Base-by-base conservation (phyloP, 2,329 filamentous ascomycete genomes). In the Sclerotinia borealis region DNA sequence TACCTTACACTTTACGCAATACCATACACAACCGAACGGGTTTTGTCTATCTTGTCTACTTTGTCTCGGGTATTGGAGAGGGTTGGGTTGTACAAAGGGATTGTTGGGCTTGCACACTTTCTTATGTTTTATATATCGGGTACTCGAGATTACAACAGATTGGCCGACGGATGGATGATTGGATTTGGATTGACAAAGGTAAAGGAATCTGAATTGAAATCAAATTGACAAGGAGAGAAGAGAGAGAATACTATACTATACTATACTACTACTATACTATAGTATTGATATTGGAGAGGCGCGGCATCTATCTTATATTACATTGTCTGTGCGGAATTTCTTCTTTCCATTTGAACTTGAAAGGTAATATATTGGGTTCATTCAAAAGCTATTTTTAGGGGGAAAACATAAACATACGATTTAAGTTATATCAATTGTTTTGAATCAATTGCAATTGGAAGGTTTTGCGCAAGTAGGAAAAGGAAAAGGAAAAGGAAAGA, bases 281-380 rank as follows among this genome's bases (percentile, higher is more conserved):
- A 41, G 25, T 10, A 41, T 55, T 55, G 22, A 17, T 29, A 19
- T 41, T 8, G 15, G 10, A n/a, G 8, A 41, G 25, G 15, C 25
- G 36, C 51, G 17, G 51, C 17, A 55, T 29, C 41, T 27, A 55
- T 55, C 41, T 39, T 55, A 55, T 55, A 55, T 55, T 55, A 22
- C 52, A n/a, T n/a, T 19, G 52, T 55, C 52, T 31, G 52, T 55
- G 52, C 25, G 37, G 37, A 43, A 15, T 55, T 55, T 43, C 52
- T 55, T 55, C 37, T 55, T 43, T 43, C 27, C 17, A 43, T 27
- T 11, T 11, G 17, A 27, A 39, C n/a, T n/a, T n/a, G n/a, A n/a
- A n/a, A n/a, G n/a, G n/a, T n/a, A 34, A 27, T 37, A 54, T 27
- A 27, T 54, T 55, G 52, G 11, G 2, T 31, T 55, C n/a, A n/a